Evolutionary conservation across 371 early-diverging fungal species (phyloP).

Genomic region (Rhizopus arrhizus): DNA sequence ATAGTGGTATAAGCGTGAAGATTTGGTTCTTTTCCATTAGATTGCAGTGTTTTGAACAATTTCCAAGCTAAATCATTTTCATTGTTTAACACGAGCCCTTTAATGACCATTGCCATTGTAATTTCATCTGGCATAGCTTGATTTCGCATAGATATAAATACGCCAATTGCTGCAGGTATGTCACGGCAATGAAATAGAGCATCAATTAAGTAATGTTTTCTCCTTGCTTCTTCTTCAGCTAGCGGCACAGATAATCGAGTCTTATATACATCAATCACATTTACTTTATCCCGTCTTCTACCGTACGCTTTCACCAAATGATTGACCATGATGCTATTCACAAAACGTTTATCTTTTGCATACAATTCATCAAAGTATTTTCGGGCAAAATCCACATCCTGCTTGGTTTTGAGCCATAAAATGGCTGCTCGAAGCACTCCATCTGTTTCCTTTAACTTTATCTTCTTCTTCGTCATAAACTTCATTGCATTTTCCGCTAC

Average conservation of each 20-base stretch:
- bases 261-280: slow-evolving; percentile 19
- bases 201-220: slow-evolving; percentile 35
- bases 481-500: slow-evolving; percentile 24
- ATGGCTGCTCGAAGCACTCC: slow-evolving; percentile 32
- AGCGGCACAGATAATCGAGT: not conserved
- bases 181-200: slow-evolving; percentile 51
- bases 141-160: slow-evolving; percentile 39
- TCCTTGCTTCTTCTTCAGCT: slow-evolving; percentile 7
- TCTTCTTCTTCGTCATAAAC: slow-evolving; percentile 16
- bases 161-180: slow-evolving; percentile 39
- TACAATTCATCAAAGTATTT: slow-evolving; percentile 31
- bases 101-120: slow-evolving; percentile 47
- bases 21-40: slow-evolving; percentile 36
- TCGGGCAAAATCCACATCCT: slow-evolving; percentile 29
- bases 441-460: slow-evolving; percentile 26
- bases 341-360: slow-evolving; percentile 11
- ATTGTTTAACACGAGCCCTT: slow-evolving; percentile 41
- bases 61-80: slow-evolving; percentile 43
- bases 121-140: slow-evolving; percentile 42
- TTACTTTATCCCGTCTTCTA: slow-evolving; percentile 13
- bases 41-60: slow-evolving; percentile 37
- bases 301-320: slow-evolving; percentile 41
- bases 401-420: slow-evolving; percentile 37
- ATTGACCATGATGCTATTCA: slow-evolving; percentile 47
- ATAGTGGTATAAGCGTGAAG: slow-evolving; percentile 40